Evolutionary conservation across 2,329 filamentous ascomycete genomes (phyloP), one percentile per base, ranked within the genome.

Genomic region (Verticillium nonalfalfae): DNA sequence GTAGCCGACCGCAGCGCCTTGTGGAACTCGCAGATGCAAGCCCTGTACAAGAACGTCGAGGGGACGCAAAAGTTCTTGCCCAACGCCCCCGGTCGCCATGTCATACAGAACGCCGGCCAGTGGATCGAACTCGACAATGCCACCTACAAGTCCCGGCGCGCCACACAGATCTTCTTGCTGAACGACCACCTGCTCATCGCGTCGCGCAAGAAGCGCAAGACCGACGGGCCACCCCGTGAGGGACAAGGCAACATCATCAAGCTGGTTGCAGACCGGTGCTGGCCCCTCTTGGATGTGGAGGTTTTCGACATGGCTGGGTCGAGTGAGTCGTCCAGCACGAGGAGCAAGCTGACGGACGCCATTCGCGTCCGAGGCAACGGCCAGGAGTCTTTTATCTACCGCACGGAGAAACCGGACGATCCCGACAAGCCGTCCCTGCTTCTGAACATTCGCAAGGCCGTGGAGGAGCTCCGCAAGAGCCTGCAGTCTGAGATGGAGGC

Each of bases 71-170:
- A 98, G 73, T 99, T 96, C 70, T 79, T 99, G 11, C 95, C 95
- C 14, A 95, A 93, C 60, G 84, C 93, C 21, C 87, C 90, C 21
- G 94, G 93, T n/a, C 88, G 95, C 45, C 96, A 97, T 72, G 93
- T 99, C 56, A 86, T 98, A 2, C 88, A 96, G 73, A 94, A 98
- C 74, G 96, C 93, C 4, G 90, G 91, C 1, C 85, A 90, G 57
- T 99, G 95, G 95, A 90, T 98, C 62, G 94, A 99, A 77, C 81
- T 99, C 64, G 96, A 99, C 75, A 96, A 95, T 65, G 95, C 95
- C 11, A 99, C 95, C 0, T 98, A 96, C 87, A 97, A 97, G 75
- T 91, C 94, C 4, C 84, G 90, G 65, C 83, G 95, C 52, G 88
- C 93, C 34, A 93, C 98, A 74, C 91, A 96, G 71, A 87, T 99